A percentile compares a stretch with the other conserved stretches of the same genome.
These are phyloP conservation scores for Arctium minus DNA, from an alignment of 129 eudicot species.

Conservation along the genomic window DNA sequence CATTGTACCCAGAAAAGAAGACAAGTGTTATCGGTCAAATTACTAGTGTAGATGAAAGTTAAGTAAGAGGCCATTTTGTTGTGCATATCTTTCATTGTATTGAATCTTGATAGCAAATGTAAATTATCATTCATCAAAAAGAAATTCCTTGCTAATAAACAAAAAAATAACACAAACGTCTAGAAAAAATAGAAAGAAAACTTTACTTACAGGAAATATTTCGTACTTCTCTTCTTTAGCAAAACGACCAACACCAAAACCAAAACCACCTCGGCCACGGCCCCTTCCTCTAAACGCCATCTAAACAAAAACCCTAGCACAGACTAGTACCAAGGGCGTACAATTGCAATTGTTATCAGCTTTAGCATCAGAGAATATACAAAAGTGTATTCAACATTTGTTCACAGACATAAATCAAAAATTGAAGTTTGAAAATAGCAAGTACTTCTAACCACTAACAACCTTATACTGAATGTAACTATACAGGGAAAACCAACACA, in stretches of 20 bases:
- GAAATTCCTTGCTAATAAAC: neutral
- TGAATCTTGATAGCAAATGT: no score
- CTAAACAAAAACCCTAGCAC: neutral
- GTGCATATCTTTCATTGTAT: no score
- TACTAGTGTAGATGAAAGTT: neutral
- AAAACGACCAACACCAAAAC: neutral
- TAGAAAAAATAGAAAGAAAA: neutral
- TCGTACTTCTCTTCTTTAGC: constrained; percentile 21
- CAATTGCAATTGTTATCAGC: neutral
- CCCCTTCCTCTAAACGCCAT: constrained; percentile 31
- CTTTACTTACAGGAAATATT: constrained; percentile 25
- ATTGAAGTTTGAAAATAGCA: neutral
- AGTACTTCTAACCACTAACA: neutral
- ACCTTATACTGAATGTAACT: no score
- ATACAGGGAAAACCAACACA: no score
- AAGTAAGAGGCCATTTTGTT: neutral
- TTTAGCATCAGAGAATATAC: neutral
- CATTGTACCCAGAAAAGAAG: neutral
- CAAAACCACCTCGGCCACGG: constrained; percentile 9
- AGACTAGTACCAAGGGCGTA: neutral
- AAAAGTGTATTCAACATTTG: neutral
- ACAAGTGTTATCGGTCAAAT: neutral
- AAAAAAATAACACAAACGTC: neutral
- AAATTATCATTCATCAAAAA: no score
- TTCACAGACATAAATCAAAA: no score